Percentiles rank a stretch among this genome's conserved stretches.
phyloP scores from a whole-genome alignment of 805 yeast genomes.

The Candida wancherniae region DNA sequence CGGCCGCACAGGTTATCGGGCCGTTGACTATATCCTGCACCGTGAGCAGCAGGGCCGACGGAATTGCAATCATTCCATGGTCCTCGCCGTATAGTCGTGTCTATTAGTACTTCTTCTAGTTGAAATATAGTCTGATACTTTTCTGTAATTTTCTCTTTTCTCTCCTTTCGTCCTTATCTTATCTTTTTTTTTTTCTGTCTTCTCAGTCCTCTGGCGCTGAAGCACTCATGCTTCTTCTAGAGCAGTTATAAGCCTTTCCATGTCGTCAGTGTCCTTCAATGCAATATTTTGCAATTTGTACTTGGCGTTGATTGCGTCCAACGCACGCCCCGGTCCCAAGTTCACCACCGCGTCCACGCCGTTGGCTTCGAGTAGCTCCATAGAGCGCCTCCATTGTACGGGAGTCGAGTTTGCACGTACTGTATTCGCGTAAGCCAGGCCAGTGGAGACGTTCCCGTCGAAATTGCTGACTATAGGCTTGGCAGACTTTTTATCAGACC shows the following conservation, averaged over 20 bases:
- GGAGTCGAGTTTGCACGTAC: slow-evolving; percentile 40
- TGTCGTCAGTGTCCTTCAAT: slow-evolving; percentile 10
- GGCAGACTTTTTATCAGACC: slow-evolving; percentile 1
- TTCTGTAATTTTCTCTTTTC: not conserved
- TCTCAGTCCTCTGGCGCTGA: not conserved
- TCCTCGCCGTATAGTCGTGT: too few relatives aligned
- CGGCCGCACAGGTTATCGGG: too few relatives aligned
- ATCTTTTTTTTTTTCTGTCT: not conserved
- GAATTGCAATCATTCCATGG: too few relatives aligned
- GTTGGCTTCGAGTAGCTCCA: slow-evolving; percentile 19
- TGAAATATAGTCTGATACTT: too few relatives aligned
- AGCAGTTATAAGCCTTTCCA: slow-evolving; percentile 5
- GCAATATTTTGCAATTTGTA: slow-evolving; percentile 12
- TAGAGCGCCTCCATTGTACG: slow-evolving; percentile 39
- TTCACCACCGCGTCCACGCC: slow-evolving; percentile 22
- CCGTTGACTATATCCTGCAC: too few relatives aligned
- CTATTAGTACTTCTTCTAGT: too few relatives aligned
- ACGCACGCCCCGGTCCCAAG: slow-evolving; percentile 38
- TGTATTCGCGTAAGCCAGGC: slow-evolving; percentile 27
- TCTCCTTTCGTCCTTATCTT: not conserved
- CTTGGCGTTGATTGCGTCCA: slow-evolving; percentile 20
- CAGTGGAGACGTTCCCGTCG: slow-evolving; percentile 22
- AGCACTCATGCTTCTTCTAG: not conserved
- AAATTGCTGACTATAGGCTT: slow-evolving; percentile 38
- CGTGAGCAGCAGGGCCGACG: too few relatives aligned